Evolutionary conservation across 208 protist species (phyloP), one percentile per base, ranked within the genome.

Genomic region (Angomonas ambiguus): DNA sequence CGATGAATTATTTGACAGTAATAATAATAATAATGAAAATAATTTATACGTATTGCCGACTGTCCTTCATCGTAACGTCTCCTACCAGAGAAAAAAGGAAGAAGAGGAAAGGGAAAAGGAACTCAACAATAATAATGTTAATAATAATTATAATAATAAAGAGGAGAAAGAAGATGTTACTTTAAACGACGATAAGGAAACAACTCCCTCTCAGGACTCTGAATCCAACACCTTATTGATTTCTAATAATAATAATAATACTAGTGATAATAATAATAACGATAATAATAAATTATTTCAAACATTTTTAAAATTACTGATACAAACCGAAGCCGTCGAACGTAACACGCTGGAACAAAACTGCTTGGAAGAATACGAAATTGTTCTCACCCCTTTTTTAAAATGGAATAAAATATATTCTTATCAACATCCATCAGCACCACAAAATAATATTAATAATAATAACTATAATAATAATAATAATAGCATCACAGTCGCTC

Each of bases 231-330:
- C 38, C 11, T 45, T 45, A 45, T 45, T 45, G 11, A 16, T 16
- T 45, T 45, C 38, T 8, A 8, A 45, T n/a, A 45, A 45, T 45
- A 45, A 45, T 45, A 45, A 45, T 45, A 45, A 45, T 45, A 45
- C 8, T 45, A 45, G 16, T 45, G 38, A 18, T 56, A 27, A 56
- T 27, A 56, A 27, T 27, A 56, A 56, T 27, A 56, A 56, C 18
- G 49, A 56, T 28, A 56, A 27, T 30, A 56, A 56, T 30, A 56
- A 56, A 10, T 18, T 28, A 56, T 56, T 56, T 56, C n/a, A 24
- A 22, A 30, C 25, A 56, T 56, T 56, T 30, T 56, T 48, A 48
- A 20, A 20, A 56, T 56, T 56, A 56, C 25, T 56, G 24, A 30
- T 56, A 28, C n/a, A 30, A 30, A 56, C 24, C 5, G 49, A 56